A percentile compares a stretch with the other conserved stretches of the same genome.
These are phyloP conservation scores for Magnaporthiopsis incrustans DNA, from an alignment of 2,329 filamentous ascomycete species.

Conservation along the genomic window DNA sequence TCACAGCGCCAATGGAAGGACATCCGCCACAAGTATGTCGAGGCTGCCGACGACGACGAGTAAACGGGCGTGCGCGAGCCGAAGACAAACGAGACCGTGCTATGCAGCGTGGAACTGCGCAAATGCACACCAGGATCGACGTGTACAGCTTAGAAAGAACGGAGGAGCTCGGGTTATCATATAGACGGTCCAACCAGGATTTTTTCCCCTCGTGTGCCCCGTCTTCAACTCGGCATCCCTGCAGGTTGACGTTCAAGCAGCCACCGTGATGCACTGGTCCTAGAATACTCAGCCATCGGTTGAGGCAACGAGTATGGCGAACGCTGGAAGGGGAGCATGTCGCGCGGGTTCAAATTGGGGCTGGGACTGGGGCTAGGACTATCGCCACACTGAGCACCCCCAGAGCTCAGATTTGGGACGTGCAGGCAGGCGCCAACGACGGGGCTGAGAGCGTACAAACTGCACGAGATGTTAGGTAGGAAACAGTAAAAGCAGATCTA, in stretches of 20 bases:
- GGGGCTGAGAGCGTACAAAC: too few relatives aligned
- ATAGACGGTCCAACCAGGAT: background rate
- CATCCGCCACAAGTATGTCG: constrained; percentile 83
- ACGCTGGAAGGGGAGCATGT: background rate
- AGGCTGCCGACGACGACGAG: constrained; percentile 60
- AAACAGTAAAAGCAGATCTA: too few relatives aligned
- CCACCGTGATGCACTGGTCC: background rate
- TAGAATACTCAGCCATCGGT: background rate
- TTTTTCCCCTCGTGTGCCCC: too few relatives aligned
- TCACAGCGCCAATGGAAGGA: constrained; percentile 98
- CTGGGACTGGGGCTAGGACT: background rate
- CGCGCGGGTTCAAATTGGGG: background rate
- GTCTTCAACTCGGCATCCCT: background rate
- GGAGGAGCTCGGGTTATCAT: background rate
- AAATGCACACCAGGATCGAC: background rate
- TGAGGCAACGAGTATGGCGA: background rate
- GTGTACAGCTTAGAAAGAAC: background rate
- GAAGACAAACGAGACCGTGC: background rate
- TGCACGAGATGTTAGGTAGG: too few relatives aligned
- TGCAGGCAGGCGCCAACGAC: too few relatives aligned
- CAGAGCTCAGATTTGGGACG: background rate
- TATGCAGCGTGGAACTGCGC: too few relatives aligned
- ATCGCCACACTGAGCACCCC: background rate
- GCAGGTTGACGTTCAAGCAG: background rate
- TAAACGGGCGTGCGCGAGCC: constrained; percentile 27